Conservation (phyloP, 2,329 filamentous ascomycete genomes). For the Aspergillus hortae region DNA sequence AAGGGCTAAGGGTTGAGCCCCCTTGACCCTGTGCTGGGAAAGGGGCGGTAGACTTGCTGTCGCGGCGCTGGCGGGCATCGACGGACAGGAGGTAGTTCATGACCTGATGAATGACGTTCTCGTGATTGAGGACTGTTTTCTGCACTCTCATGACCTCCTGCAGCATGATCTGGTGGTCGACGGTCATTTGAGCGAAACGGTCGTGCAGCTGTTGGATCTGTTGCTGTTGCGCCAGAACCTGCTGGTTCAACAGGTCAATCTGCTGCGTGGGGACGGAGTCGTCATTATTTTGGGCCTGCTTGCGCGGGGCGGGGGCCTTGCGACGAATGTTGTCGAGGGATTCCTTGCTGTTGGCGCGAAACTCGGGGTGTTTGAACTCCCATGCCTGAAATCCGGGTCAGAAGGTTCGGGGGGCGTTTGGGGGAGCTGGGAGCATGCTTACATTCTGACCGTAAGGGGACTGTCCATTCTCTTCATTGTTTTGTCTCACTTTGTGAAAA, state of each 20-base stretch:
- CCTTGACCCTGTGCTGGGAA: slow-evolving; percentile 42
- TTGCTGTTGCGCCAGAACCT: slow-evolving; percentile 84
- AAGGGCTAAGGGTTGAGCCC: slow-evolving; percentile 42
- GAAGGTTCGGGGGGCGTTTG: background rate
- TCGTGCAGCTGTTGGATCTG: slow-evolving; percentile 86
- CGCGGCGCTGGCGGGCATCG: slow-evolving; percentile 61
- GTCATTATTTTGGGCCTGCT: slow-evolving; percentile 65
- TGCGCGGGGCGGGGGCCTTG: slow-evolving; percentile 89
- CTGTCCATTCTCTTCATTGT: slow-evolving; percentile 79
- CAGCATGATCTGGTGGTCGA: slow-evolving; percentile 62
- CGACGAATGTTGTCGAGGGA: slow-evolving; percentile 93
- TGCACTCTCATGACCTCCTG: slow-evolving; percentile 63
- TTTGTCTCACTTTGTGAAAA: slow-evolving; percentile 94
- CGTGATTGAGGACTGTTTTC: slow-evolving; percentile 69
- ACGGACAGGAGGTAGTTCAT: slow-evolving; percentile 65
- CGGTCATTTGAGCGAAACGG: slow-evolving; percentile 72
- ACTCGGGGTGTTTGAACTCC: slow-evolving; percentile 98
- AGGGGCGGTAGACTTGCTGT: slow-evolving; percentile 48
- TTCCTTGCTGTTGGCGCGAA: slow-evolving; percentile 92
- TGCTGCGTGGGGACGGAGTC: slow-evolving; percentile 78
- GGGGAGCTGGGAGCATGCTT: slow-evolving; percentile 11
- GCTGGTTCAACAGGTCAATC: slow-evolving; percentile 82
- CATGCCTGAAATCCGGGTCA: slow-evolving; percentile 59
- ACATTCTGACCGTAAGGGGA: slow-evolving; percentile 80
- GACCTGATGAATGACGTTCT: slow-evolving; percentile 67